Evolutionary conservation across 1,139 yeast species (phyloP).

Genomic region (Protomyces inundatus): DNA sequence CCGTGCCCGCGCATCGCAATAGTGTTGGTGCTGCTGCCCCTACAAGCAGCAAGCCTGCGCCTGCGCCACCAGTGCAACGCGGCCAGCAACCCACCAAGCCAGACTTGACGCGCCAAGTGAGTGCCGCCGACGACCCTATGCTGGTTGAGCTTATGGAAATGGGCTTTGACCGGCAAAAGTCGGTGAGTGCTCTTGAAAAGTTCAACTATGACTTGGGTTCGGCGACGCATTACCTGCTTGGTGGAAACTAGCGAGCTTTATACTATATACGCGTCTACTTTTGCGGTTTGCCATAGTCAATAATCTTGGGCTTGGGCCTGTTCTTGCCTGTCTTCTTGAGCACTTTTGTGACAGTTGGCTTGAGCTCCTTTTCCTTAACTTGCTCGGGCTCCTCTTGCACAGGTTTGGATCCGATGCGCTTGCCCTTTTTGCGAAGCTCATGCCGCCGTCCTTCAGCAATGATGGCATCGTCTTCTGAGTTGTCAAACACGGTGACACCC

Average conservation of each 20-base stretch:
- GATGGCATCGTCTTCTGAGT: slow-evolving; percentile 66
- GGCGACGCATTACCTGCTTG: slow-evolving; percentile 78
- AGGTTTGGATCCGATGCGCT: slow-evolving; percentile 14
- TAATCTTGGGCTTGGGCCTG: slow-evolving; percentile 14
- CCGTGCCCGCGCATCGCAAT: background rate
- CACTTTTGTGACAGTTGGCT: background rate
- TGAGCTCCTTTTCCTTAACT: background rate
- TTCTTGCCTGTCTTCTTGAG: slow-evolving; percentile 7
- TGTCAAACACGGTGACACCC: slow-evolving; percentile 68
- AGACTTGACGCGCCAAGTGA: slow-evolving; percentile 9
- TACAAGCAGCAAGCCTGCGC: background rate
- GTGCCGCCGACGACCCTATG: slow-evolving; percentile 26
- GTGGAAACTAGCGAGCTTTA: slow-evolving; percentile 35
- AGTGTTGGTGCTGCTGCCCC: background rate
- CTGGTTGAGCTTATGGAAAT: slow-evolving; percentile 71
- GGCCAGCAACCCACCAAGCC: slow-evolving; percentile 12
- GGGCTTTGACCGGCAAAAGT: slow-evolving; percentile 73
- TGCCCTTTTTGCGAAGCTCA: slow-evolving; percentile 19
- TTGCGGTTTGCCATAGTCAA: slow-evolving; percentile 21
- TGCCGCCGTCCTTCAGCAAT: slow-evolving; percentile 62
- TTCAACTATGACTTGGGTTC: slow-evolving; percentile 72
- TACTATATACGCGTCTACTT: slow-evolving; percentile 1
- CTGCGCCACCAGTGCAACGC: slow-evolving; percentile 7
- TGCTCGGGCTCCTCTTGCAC: slow-evolving; percentile 1
- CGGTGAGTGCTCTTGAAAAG: slow-evolving; percentile 60